Evolutionary conservation across 1,139 yeast genomes (phyloP), one percentile per base, ranked within the genome.

Genomic region (Groenewaldozyma sp.): DNA sequence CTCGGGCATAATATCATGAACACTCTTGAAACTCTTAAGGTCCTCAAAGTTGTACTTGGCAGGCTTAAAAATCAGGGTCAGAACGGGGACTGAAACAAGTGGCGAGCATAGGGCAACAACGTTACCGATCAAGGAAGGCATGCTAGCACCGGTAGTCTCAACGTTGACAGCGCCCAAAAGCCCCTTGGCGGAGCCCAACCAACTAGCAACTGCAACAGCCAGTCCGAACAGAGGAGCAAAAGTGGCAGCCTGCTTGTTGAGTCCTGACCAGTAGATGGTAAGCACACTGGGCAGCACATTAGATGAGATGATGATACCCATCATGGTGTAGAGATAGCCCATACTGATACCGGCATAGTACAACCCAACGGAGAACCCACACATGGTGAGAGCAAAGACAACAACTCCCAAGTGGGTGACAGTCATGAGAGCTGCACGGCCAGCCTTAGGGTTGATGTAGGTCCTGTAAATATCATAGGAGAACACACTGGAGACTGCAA

Each of bases 41-140:
- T 82, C 68, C 19, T 69, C 59, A 27, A 70, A 87, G 61, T 87
- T 83, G 52, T 79, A 87, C 55, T 82, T 71, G 50, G 78, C 87
- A 13, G 82, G 78, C 46, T 76, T 76, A 6, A 65, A 47, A 18
- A 56, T 61, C 35, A 69, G 65, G 0, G 93, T 82, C 40, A 87
- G 64, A 4, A 81, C 52, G 11, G 94, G 88, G 40, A 78, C 67
- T 43, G 79, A 67, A 16, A 87, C 59, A 26, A 73, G 53, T n/a
- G 95, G 95, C 1, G 87, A 72, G 40, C 78, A 68, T 45, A 87
- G 65, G 0, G 95, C 91, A 39, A 83, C 86, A 35, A 83, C 76
- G 55, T 84, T 86, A 43, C 95, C 95, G 2, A 82, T 78, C 47
- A 84, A 69, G 94, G 83, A 83, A 24, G 94, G 80, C 56, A 81